phyloP scores from a whole-genome alignment of 352 stramenopile species.

The Globisporangium perplexum region DNA sequence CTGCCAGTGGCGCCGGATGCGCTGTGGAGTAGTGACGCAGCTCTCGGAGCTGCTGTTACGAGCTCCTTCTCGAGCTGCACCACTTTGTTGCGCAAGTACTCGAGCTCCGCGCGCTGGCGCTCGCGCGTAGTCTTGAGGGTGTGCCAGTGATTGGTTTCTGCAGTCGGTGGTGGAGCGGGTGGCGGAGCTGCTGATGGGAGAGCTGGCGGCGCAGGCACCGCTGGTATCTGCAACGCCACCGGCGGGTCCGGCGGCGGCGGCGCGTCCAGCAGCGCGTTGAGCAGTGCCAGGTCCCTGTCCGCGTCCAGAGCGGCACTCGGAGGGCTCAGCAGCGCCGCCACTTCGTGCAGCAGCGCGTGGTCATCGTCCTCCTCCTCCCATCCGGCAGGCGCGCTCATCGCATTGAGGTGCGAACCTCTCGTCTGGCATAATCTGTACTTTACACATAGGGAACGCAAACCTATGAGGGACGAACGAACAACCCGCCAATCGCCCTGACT shows the following conservation, averaged over 20 bases:
- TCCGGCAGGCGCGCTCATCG: no score
- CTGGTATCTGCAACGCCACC: neutral
- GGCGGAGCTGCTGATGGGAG: neutral
- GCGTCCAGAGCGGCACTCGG: neutral
- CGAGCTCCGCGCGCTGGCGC: constrained; percentile 8
- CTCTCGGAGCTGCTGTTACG: neutral
- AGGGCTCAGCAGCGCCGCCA: constrained; percentile 7
- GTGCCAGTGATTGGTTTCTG: neutral
- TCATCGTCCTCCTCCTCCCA: neutral
- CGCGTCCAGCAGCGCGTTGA: constrained; percentile 7
- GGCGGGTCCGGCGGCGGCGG: neutral
- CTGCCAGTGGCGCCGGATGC: no score
- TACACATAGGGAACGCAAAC: no score
- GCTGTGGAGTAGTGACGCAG: no score
- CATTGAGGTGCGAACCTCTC: no score
- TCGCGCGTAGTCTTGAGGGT: constrained; percentile 9
- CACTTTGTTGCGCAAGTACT: constrained; percentile 1
- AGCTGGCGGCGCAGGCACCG: neutral
- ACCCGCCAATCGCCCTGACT: no score
- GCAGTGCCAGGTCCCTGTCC: constrained; percentile 1
- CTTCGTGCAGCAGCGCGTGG: constrained; percentile 4
- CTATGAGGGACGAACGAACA: no score
- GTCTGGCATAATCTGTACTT: no score
- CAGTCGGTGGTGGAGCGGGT: neutral
- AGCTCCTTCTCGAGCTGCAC: constrained; percentile 5